Base-by-base conservation (phyloP, 2,329 filamentous ascomycete genomes). In the Aspergillus hortae region DNA sequence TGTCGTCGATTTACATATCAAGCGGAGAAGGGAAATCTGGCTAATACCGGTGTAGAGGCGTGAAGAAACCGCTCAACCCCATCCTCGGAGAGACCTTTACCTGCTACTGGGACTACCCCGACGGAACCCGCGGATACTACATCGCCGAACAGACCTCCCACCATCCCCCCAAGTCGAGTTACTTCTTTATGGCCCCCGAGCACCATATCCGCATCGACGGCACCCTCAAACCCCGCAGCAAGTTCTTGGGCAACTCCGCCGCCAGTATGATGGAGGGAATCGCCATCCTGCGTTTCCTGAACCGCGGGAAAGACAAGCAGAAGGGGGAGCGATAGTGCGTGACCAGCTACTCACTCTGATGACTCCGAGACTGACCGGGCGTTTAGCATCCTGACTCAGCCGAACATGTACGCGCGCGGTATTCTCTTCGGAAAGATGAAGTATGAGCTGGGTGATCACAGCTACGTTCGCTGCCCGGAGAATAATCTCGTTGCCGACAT, bases 391-490 rank as follows among this genome's bases (percentile, higher is more conserved):
- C 75, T 97, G 48, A 97, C 94, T 4, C 94, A 99, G 67, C 94
- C 94, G 15, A 99, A 99, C 76, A 99, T 99, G 91, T 99, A 99
- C 71, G 94, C 92, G 19, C 84, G 94, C 56, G 92, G 94, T 33
- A 97, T 99, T 54, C 79, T 99, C 7, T 96, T 99, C 65, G 94
- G 94, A 44, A 97, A 96, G 72, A 97, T 99, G 94, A 97, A 96
- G 73, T 99, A 97, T 72, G 94, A 99, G 76, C 84, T 99, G 6
- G 94, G 92, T 58, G 92, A 97, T 69, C 92, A 96, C 75, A 96
- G 92, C 69, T 90, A 91, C 63, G 89, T 99, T 17, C 83, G 87
- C 59, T 97, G 94, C 70, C 90, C 92, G 0, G 92, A 97, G 69
- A 82, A 90, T 15, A 87, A 91, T 52, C 79, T 99, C 15, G 82